Evolutionary conservation across 2,329 filamentous ascomycete genomes (phyloP), one percentile per base, ranked within the genome.

Genomic region (Penicillium sp.): DNA sequence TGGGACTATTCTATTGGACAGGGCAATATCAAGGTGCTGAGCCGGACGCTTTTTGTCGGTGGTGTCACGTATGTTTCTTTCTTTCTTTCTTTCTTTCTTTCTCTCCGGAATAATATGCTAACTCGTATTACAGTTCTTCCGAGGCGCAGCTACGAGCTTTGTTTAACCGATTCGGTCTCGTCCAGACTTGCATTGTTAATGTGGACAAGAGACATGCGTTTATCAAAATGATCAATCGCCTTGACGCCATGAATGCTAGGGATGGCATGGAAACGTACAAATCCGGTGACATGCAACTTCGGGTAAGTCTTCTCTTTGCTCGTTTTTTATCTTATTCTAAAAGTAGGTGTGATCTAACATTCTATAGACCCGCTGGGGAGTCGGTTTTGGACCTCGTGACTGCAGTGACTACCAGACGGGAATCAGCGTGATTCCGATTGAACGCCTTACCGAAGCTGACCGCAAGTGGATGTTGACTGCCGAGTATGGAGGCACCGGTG

Each of bases 121-220:
- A 68, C 58, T n/a, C 12, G n/a, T 52, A 24, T 42, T 24, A 40
- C 61, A 89, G 86, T 38, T 87, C 84, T 58, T 86, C 89, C 6
- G 93, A 99, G 73, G 79, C 82, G 57, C 91, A 97, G 70, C 81
- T 99, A 53, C 86, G 91, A 53, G 78, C 77, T 51, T 85, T 96
- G 46, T 99, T 99, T 72, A 81, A 79, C 66, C 85, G 85, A 47
- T 96, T 87, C 68, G 94, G 94, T 58, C 80, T 86, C 53, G 94
- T 99, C 3, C 94, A 99, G 74, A 97, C 93, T 1, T 97, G 93
- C 74, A 99, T 99, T 63, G 92, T 97, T 63, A 97, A 99, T 77
- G 89, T 91, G 67, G 94, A 99, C 68, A 99, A 97, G 77, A 89
- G 94, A 18, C 94, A 99, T 73, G 94, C 94, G 5, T 99, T 99